Evolutionary conservation across 345 rosid genomes (phyloP), one percentile per base, ranked within the genome.

Genomic region (Eucalyptus coolabah): DNA sequence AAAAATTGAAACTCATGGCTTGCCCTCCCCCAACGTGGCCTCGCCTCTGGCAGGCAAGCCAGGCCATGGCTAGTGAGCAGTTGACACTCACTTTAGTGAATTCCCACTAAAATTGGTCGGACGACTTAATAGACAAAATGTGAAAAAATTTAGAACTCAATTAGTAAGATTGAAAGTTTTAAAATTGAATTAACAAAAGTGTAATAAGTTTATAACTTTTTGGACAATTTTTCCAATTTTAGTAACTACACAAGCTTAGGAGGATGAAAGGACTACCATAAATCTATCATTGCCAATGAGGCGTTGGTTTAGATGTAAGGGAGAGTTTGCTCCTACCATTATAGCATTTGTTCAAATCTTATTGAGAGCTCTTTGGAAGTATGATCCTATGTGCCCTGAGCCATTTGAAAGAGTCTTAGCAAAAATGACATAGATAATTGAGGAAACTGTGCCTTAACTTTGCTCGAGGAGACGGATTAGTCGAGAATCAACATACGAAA

Each of bases 101-200:
- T 21, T 53, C 5, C 26, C 5, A 53, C 59, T 21, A 53, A 53
- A 53, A 53, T 53, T 53, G 2, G 5, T 21, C 11, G 11, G 26
- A 53, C 11, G 0, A 21, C 1, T 53, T 53, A 53, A 19, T 53
- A 1, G 0, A 0, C 2, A 53, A 53, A 53, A 53, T 53, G 1
- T 2, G 10, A 53, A 53, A 0, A 8, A 0, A 21, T 53, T 53
- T 8, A 21, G 0, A 53, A 53, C 26, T 53, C 26, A 53, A 53
- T 53, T 8, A 53, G 26, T 19, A 53, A 53, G 5, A 53, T 53
- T 53, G 5, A 53, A 19, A 53, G 0, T 53, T 53, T 53, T 53
- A 53, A 53, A 0, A 53, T 1, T 19, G 5, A 21, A 53, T 53
- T 21, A 5, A 53, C 0, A 53, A 53, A 53, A 21, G 5, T 53